Evolutionary conservation across 2,329 filamentous ascomycete species (phyloP).

Genomic region (Colletotrichum endophyticum): DNA sequence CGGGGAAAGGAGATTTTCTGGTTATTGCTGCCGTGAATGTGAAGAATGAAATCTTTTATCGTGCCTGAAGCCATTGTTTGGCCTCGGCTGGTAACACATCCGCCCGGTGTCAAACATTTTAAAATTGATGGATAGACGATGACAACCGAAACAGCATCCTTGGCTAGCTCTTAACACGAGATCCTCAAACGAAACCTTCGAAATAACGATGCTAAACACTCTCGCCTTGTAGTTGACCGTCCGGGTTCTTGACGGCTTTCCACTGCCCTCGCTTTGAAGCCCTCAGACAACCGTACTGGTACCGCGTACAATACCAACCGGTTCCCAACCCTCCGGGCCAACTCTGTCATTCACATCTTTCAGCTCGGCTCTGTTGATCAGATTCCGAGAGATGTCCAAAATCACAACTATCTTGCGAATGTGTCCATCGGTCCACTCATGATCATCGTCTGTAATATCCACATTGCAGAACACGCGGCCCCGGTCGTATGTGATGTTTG

Average conservation of each 20-base stretch:
- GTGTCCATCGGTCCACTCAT: not conserved
- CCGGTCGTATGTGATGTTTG: not conserved
- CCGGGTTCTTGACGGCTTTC: not conserved
- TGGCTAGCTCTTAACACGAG: accelerated
- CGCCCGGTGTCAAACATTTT: not conserved
- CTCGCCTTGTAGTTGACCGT: accelerated
- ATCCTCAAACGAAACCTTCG: not conserved
- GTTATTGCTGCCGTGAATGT: not conserved
- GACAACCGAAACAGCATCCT: not conserved
- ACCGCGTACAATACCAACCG: accelerated
- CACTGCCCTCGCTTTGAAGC: not conserved
- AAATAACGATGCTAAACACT: not conserved
- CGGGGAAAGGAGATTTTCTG: not conserved
- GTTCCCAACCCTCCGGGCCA: not conserved
- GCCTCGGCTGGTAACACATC: not conserved
- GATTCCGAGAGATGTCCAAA: accelerated
- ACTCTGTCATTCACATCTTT: accelerated
- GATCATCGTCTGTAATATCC: not conserved
- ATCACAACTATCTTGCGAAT: accelerated
- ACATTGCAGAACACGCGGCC: not conserved
- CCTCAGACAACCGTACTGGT: accelerated
- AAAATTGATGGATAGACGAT: not conserved
- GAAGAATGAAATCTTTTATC: not conserved
- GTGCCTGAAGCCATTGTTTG: not conserved
- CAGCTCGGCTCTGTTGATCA: not conserved